Evolutionary conservation across 1,284 basidiomycete genomes (phyloP), one percentile per base, ranked within the genome.

Genomic region (Neonothopanus nambi): DNA sequence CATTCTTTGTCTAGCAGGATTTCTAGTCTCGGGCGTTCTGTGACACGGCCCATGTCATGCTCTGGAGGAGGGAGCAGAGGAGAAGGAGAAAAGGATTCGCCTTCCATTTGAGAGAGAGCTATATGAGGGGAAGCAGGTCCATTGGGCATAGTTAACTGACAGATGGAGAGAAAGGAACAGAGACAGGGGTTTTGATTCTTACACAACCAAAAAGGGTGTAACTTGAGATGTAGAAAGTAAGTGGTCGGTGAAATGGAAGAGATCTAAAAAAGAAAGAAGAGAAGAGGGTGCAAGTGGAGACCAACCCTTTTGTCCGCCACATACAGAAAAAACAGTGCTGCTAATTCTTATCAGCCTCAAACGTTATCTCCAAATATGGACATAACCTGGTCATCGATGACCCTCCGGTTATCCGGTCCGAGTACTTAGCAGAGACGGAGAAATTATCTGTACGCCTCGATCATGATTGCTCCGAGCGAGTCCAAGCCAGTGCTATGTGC

Each of bases 1-100:
- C 75, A 76, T 43, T 89, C 86, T 12, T 79, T 76, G 67, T 89
- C 84, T 58, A 95, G 81, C 48, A 84, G 64, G 62, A 95, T 88
- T 61, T 93, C 89, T 57, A 95, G 75, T 41, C 75, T 77, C 21
- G 80, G 75, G 51, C 75, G 79, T 45, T 79, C 79, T 45, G 74
- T 76, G 57, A 75, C 76, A 52, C 64, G 70, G 55, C 61, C 64
- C 72, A 77, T 78, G 55, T 76, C 72, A 62, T 63, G 62, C 58
- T 74, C 68, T 37, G 50, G 20, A 24, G 48, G 21, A 47, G 42
- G 42, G 15, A 23, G 52, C 43, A 23, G 52, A 56, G 43, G 59
- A 26, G 48, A 57, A 54, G 57, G 55, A 37, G 58, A 23, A 20
- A 47, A 36, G 18, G 44, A 41, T 7, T 55, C 57, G 57, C 53